These are phyloP conservation scores for Emmonsia crescens DNA, from an alignment of 2,329 filamentous ascomycete genomes.

Conservation along the genomic window DNA sequence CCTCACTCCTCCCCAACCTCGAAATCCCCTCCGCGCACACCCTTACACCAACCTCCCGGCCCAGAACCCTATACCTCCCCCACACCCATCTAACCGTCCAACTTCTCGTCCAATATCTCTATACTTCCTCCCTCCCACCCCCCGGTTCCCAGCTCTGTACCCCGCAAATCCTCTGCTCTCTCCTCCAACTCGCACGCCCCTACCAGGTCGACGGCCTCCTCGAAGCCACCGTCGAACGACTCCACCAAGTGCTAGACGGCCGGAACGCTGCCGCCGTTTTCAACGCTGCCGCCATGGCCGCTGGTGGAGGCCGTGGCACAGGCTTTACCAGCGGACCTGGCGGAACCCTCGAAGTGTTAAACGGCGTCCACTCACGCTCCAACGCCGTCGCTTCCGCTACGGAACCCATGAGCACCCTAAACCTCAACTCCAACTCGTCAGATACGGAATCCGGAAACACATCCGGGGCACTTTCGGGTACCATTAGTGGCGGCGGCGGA, in stretches of 20 bases:
- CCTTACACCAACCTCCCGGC: conserved; percentile 52
- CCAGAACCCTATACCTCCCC: conserved; percentile 80
- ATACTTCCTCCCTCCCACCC: conserved; percentile 78
- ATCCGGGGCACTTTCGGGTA: conserved; percentile 8
- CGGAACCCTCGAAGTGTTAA: conserved; percentile 34
- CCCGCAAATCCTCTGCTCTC: conserved; percentile 88
- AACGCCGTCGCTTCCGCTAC: conserved; percentile 16
- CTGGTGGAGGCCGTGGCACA: conserved; percentile 78
- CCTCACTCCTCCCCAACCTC: conserved; percentile 25
- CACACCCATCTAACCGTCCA: conserved; percentile 85
- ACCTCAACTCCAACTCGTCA: conserved; percentile 28
- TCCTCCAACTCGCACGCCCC: conserved; percentile 83
- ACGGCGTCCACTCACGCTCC: conserved; percentile 20
- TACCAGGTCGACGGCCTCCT: conserved; percentile 88
- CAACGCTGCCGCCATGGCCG: conserved; percentile 96
- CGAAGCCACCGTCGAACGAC: conserved; percentile 81
- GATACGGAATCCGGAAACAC: conserved; percentile 29
- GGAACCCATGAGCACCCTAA: conserved; percentile 17
- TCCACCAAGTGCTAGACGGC: conserved; percentile 82
- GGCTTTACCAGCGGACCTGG: conserved; percentile 51
- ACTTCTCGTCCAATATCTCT: conserved; percentile 82
- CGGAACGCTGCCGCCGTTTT: conserved; percentile 94
- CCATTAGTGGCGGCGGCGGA: neutral
- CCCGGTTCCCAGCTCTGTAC: conserved; percentile 70
- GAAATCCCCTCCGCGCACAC: conserved; percentile 44